Evolutionary conservation across 2,329 filamentous ascomycete species (phyloP), one percentile per base, ranked within the genome.

Genomic region (Clonostachys chloroleuca): DNA sequence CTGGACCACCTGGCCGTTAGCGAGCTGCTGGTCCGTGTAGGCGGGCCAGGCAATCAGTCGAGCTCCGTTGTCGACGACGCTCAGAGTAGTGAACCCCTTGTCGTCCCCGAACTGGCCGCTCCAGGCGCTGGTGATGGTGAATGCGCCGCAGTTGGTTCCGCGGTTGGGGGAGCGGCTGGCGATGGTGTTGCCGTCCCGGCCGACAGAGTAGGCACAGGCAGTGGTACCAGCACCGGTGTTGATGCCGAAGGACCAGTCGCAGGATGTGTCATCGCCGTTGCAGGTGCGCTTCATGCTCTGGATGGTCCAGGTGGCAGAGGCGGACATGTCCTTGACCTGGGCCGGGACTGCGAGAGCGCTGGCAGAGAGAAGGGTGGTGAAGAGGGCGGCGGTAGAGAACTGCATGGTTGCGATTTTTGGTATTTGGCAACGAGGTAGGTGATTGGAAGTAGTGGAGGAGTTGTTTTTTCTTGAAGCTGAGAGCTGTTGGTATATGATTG

Each of bases 71-170:
- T 78, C 64, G 42, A 72, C 68, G 46, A 81, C 71, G 17, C 72
- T 66, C 30, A 81, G 62, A 18, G 73, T 78, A 20, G 77, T 80
- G 67, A 80, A 81, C 53, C 75, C 78, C 24, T 73, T 64, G 51
- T 60, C 71, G 12, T 62, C 48, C 44, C 77, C 78, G 52, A 81
- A 81, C 56, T 78, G 70, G 57, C 69, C 76, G 59, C 70, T 76
- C 77, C 77, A 81, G 64, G 74, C 73, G 3, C 72, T 72, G 44
- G 73, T 75, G 57, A 81, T 55, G 51, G 68, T 74, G 67, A 68
- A 81, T 49, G 56, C 57, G 37, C 76, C 77, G 65, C 75, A 81
- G 44, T 53, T 64, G 49, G 59, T 52, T 24, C 44, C 47, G 30
- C 40, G 47, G 40, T 45, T 16, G 41, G 70, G 65, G 16, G 66